Evolutionary conservation across 352 stramenopile genomes (phyloP).

Genomic region (Pythium sukuiense): DNA sequence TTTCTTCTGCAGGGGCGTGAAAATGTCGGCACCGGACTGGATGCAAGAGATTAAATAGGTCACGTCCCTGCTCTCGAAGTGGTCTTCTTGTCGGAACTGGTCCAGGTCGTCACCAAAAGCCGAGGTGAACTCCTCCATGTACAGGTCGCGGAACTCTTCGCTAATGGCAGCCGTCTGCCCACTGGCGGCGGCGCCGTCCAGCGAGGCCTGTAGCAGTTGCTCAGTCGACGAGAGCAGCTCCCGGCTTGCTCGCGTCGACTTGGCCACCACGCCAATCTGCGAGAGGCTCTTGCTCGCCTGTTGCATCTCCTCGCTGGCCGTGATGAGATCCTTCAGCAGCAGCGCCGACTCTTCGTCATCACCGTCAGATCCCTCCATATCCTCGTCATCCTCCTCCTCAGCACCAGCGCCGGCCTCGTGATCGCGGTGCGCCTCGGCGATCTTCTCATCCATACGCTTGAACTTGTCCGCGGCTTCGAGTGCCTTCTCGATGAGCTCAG

Average conservation of each 20-base stretch:
- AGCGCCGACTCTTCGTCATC: constrained; percentile 41
- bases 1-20: constrained; percentile 80
- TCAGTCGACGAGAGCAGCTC: constrained; percentile 52
- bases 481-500: constrained; percentile 75
- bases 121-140: constrained; percentile 85
- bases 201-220: constrained; percentile 35
- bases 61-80: constrained; percentile 87
- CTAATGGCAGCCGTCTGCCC: constrained; percentile 27
- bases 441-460: constrained; percentile 45
- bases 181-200: constrained; percentile 24
- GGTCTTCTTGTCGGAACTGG: constrained; percentile 82
- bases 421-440: constrained; percentile 31
- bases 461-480: constrained; percentile 50
- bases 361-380: constrained; percentile 36
- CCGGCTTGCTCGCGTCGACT: constrained; percentile 55
- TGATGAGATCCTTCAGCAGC: constrained; percentile 63
- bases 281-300: constrained; percentile 49
- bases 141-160: constrained; percentile 72
- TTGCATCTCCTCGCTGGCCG: constrained; percentile 46
- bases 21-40: constrained; percentile 75
- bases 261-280: constrained; percentile 47
- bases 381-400: constrained; percentile 37
- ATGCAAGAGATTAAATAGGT: constrained; percentile 90
- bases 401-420: constrained; percentile 17
- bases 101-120: constrained; percentile 85